Base-by-base conservation (phyloP, 441 rosid genomes). In the Melianthus villosus region DNA sequence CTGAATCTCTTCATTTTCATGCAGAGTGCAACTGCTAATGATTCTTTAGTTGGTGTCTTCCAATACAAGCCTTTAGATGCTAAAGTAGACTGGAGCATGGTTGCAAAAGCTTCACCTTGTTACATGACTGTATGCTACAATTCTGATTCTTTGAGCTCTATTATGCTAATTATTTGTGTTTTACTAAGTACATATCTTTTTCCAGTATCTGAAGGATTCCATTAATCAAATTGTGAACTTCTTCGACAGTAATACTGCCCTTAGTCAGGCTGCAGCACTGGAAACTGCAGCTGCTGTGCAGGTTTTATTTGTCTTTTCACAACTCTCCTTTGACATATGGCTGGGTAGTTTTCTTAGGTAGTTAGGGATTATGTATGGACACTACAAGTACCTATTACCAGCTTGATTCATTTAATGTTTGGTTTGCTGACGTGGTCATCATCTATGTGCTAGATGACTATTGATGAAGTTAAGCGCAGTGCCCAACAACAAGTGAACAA, bases 241-340 rank as follows among this genome's bases (percentile, higher is more conserved):
- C 62, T 92, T 92, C 64, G 85, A 72, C 62, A 80, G 74, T 60
- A 75, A 72, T 51, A 59, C 77, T 41, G 87, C 68, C 34, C 82
- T 80, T 52, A 85, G 96, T 69, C 94, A 76, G 63, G 71, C 83
- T 37, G 56, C 85, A 62, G 99, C 99, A 37, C 62, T 82, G 68
- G 99, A 92, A 69, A 80, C 99, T 64, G 99, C 92, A 41, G 82
- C 95, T 42, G 93, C 95, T 46, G 82, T 92, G 50, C 95, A 92
- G 99, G 99, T 85, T 55, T 63, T 55, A 22, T 19, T 47, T 42
- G 35, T 18, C 40, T 53, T 23, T 22, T 16, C 48, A 33, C 18
- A n/a, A n/a, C 5, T 26, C 12, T 31, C 10, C 33, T 52, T 46
- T 55, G 44, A 5, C 35, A 34, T 46, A 15, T 34, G 19, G 11